Percentiles rank a stretch among this genome's conserved stretches.
Evolutionary conservation across 805 yeast genomes (phyloP).

Genomic region (Metschnikowia baotianmanensis): DNA sequence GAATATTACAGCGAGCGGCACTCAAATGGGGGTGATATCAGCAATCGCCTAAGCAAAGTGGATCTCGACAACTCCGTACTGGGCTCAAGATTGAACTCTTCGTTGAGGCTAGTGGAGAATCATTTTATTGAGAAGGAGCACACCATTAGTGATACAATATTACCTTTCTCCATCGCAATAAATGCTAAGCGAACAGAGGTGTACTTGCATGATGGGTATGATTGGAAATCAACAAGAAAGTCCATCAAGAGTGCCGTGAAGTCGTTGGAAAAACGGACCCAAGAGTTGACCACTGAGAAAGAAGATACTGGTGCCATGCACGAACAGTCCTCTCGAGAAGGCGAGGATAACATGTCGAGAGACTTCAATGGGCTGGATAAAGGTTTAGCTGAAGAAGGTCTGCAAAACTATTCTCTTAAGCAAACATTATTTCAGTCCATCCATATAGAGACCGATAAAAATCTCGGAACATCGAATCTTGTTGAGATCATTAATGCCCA

Average conservation of each 20-base stretch:
- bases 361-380: too few species aligned
- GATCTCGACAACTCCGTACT: conserved; percentile 2
- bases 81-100: neutral
- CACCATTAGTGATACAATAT: conserved; percentile 5
- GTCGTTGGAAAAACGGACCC: conserved; percentile 1
- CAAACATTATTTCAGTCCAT: conserved; percentile 79
- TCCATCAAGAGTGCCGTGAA: conserved; percentile 39
- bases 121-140: conserved; percentile 11
- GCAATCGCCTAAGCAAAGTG: neutral
- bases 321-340: too few species aligned
- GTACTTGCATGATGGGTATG: conserved; percentile 83
- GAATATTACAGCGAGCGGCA: conserved; percentile 6
- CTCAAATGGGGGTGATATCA: neutral
- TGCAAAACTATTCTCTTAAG: neutral
- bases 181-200: conserved; percentile 41
- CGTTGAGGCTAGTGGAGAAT: conserved; percentile 10
- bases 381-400: neutral
- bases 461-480: conserved; percentile 44
- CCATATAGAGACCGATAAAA: conserved; percentile 58
- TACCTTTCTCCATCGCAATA: conserved; percentile 29
- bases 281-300: neutral
- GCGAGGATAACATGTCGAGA: too few species aligned
- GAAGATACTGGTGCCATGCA: too few species aligned
- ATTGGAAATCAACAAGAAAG: conserved; percentile 77
- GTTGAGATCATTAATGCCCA: conserved; percentile 52